Evolutionary conservation across 257 asterid species (phyloP).

Genomic region (Lithospermum erythrorhizon): DNA sequence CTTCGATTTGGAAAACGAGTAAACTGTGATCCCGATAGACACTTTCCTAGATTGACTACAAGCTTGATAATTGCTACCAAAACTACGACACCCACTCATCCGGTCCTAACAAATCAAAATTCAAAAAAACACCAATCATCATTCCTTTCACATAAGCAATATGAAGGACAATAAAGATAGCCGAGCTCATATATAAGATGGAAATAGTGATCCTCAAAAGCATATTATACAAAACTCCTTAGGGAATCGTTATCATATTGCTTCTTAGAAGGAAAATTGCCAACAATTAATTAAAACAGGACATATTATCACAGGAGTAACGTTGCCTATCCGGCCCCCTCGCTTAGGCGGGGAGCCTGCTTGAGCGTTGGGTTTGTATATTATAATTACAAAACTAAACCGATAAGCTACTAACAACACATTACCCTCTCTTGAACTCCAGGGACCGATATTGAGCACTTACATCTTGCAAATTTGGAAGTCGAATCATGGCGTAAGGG

Average conservation of each 20-base stretch:
- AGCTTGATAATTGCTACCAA: conserved; percentile 31
- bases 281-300: background rate
- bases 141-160: background rate
- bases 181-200: background rate
- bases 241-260: background rate
- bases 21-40: conserved; percentile 63
- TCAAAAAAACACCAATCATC: background rate
- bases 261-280: no score
- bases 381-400: background rate
- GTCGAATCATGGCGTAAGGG: background rate
- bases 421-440: no score
- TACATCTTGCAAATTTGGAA: conserved; percentile 1
- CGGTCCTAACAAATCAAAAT: conserved; percentile 27
- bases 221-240: background rate
- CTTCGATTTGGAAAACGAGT: conserved; percentile 34
- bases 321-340: no score
- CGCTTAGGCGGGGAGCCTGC: no score
- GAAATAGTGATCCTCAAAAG: background rate
- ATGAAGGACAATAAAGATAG: background rate
- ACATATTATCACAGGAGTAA: no score
- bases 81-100: conserved; percentile 16
- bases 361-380: no score
- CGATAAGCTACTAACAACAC: background rate
- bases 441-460: background rate
- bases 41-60: conserved; percentile 71